Evolutionary conservation across 345 rosid species (phyloP).

Genomic region (Microcos paniculata): DNA sequence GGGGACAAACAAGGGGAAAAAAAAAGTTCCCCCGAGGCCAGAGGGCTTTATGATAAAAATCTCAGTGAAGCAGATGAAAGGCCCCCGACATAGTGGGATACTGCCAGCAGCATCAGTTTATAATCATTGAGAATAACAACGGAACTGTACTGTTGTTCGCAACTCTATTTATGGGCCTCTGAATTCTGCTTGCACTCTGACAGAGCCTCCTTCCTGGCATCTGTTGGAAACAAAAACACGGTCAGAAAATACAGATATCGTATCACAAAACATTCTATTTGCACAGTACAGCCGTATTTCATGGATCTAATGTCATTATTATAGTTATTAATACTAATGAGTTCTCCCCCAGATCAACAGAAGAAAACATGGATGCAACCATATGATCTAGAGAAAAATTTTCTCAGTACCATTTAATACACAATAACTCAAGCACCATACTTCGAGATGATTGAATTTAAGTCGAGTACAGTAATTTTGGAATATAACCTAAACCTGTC

Average conservation of each 20-base stretch:
- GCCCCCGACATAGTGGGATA: not conserved
- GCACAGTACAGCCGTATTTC: not conserved
- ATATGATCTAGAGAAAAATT: not conserved
- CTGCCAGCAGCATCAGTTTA: not conserved
- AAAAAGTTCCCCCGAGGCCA: not conserved
- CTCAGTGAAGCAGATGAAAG: conserved; percentile 5
- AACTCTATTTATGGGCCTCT: not conserved
- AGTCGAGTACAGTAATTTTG: not conserved
- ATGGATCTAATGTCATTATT: not conserved
- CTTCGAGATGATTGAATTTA: not conserved
- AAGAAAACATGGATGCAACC: not conserved
- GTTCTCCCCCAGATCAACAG: not conserved
- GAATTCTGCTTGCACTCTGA: conserved; percentile 4
- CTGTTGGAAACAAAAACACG: not conserved
- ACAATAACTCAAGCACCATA: not conserved
- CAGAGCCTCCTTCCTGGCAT: conserved; percentile 5
- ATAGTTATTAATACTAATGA: not conserved
- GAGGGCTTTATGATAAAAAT: conserved; percentile 1
- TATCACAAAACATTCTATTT: not conserved
- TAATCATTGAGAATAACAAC: not conserved
- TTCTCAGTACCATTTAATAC: not conserved
- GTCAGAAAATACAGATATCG: not conserved
- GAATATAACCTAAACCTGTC: not conserved
- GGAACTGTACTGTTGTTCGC: not conserved
- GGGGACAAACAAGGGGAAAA: not conserved